Conservation (phyloP, 1,284 basidiomycete genomes). For the Mycosarcoma mackinlayi region DNA sequence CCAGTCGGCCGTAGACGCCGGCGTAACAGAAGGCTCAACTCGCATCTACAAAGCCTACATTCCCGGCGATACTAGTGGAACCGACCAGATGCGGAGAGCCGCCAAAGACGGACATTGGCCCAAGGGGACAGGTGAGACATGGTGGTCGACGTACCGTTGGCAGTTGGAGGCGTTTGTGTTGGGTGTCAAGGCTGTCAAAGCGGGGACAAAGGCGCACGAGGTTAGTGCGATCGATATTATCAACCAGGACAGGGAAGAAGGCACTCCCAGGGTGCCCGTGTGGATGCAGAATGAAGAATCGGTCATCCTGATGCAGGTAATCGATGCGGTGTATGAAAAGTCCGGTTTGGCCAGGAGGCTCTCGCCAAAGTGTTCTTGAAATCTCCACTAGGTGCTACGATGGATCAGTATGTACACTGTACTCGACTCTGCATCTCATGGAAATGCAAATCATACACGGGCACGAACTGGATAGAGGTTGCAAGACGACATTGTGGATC, state of each 20-base stretch:
- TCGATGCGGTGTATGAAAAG: constrained; percentile 54
- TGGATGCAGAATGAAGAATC: constrained; percentile 56
- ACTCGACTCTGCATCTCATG: no score
- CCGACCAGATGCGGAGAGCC: constrained; percentile 49
- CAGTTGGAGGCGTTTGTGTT: constrained; percentile 52
- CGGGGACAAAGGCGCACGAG: constrained; percentile 16
- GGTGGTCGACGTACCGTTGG: constrained; percentile 57
- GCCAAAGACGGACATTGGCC: constrained; percentile 55
- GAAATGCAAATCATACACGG: not conserved
- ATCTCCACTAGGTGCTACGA: not conserved
- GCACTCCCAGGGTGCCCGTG: constrained; percentile 31
- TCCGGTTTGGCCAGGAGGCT: constrained; percentile 37
- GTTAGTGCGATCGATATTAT: constrained; percentile 36
- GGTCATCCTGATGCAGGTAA: constrained; percentile 55
- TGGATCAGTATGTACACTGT: no score
- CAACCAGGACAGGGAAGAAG: constrained; percentile 33
- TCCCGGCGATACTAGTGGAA: constrained; percentile 24
- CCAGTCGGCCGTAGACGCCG: constrained; percentile 15
- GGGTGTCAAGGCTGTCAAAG: constrained; percentile 29
- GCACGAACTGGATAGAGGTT: no score
- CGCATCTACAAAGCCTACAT: constrained; percentile 43
- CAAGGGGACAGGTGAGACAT: constrained; percentile 39
- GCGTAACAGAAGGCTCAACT: constrained; percentile 24
- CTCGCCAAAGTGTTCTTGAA: not conserved
- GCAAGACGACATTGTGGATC: not conserved